Percentiles rank a stretch among this genome's conserved stretches.
These are phyloP conservation scores for Penicillium silybi DNA, from an alignment of 495 filamentous ascomycete species.

Conservation along the genomic window DNA sequence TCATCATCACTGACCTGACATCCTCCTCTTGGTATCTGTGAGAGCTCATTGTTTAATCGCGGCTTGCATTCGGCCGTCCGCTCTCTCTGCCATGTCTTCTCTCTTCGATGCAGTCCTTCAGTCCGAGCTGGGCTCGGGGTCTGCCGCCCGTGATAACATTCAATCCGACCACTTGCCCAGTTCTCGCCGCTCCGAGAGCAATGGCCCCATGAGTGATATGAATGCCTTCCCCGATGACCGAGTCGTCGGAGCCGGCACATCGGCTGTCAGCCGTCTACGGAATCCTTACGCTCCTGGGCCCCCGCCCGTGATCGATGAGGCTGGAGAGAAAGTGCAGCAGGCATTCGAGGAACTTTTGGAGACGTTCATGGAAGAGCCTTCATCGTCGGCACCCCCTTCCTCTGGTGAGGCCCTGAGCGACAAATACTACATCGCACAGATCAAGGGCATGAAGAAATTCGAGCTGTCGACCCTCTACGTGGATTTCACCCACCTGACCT, in stretches of 20 bases:
- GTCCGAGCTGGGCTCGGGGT: slow-evolving; percentile 45
- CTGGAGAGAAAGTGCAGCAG: slow-evolving; percentile 79
- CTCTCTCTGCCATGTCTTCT: slow-evolving; percentile 44
- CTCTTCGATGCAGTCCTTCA: slow-evolving; percentile 49
- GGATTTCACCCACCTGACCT: slow-evolving; percentile 83
- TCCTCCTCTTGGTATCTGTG: slow-evolving; percentile 4
- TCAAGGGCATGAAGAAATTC: slow-evolving; percentile 81
- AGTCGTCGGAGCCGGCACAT: slow-evolving; percentile 50
- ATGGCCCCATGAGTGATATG: slow-evolving; percentile 52
- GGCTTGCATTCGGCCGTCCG: slow-evolving; percentile 23
- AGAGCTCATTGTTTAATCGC: slow-evolving; percentile 10
- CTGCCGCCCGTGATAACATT: slow-evolving; percentile 32
- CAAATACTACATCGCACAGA: slow-evolving; percentile 95
- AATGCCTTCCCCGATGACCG: slow-evolving; percentile 59
- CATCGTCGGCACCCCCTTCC: slow-evolving; percentile 65
- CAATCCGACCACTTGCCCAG: slow-evolving; percentile 42
- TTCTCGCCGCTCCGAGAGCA: slow-evolving; percentile 50
- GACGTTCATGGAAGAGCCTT: slow-evolving; percentile 73
- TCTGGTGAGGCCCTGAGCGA: slow-evolving; percentile 75
- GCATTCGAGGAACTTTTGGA: slow-evolving; percentile 89
- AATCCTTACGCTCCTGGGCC: slow-evolving; percentile 62
- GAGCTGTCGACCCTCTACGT: slow-evolving; percentile 95
- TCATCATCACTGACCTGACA: slow-evolving; percentile 3
- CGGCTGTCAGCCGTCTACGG: slow-evolving; percentile 53
- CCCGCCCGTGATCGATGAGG: slow-evolving; percentile 79